phyloP scores from a whole-genome alignment of 2,329 filamentous ascomycete species.

The Fusarium sp. region DNA sequence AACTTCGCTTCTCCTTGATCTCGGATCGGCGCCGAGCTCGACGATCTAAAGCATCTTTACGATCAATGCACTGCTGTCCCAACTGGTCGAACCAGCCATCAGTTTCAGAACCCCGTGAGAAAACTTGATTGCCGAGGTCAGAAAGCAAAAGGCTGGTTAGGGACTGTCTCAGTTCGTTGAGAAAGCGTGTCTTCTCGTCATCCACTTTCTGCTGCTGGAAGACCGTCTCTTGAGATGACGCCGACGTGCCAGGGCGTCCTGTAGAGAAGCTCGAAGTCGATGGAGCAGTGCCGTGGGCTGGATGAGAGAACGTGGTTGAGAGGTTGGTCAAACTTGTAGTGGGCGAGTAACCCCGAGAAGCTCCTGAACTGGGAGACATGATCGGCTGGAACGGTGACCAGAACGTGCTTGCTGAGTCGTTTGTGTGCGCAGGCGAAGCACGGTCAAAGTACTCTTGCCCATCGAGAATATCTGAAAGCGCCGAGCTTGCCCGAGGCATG shows the following conservation, averaged over 20 bases:
- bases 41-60: constrained; percentile 64
- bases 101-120: constrained; percentile 90
- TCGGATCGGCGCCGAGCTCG: constrained; percentile 53
- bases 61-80: constrained; percentile 71
- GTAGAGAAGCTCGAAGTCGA: constrained; percentile 59
- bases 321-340: constrained; percentile 69
- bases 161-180: constrained; percentile 79
- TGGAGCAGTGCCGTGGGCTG: constrained; percentile 52
- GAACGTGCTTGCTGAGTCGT: constrained; percentile 81
- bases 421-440: constrained; percentile 73
- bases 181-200: constrained; percentile 80
- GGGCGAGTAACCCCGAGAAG: constrained; percentile 68
- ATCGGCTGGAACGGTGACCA: constrained; percentile 87
- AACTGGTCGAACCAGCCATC: constrained; percentile 84
- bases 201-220: constrained; percentile 69
- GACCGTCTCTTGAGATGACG: constrained; percentile 74
- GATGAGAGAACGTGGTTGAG: constrained; percentile 58
- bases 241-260: constrained; percentile 71
- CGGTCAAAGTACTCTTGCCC: constrained; percentile 76
- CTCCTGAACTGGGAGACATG: constrained; percentile 69
- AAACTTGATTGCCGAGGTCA: constrained; percentile 86
- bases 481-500: constrained; percentile 64
- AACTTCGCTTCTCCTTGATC: constrained; percentile 56
- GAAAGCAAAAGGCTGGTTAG: constrained; percentile 87
- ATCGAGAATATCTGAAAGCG: constrained; percentile 72